A percentile compares a stretch with the other conserved stretches of the same genome.
Conservation (phyloP, 345 rosid species). For the Jatropha curcas region DNA sequence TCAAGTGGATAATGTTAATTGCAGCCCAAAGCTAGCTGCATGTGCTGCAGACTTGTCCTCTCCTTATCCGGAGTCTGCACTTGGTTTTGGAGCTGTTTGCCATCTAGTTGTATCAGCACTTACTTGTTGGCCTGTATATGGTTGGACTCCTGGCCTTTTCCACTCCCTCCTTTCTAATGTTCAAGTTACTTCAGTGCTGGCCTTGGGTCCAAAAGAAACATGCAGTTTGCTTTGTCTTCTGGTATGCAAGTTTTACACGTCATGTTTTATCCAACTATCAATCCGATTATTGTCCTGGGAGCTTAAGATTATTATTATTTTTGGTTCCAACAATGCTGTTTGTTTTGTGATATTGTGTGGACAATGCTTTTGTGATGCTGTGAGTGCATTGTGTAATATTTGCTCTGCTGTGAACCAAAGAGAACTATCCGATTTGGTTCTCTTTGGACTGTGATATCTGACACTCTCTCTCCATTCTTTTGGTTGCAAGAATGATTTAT, state of each 20-base stretch:
- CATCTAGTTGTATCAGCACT: slow-evolving; percentile 91
- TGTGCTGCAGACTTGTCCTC: slow-evolving; percentile 93
- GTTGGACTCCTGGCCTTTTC: slow-evolving; percentile 96
- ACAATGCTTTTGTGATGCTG: background rate
- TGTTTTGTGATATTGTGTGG: background rate
- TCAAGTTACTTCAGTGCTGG: slow-evolving; percentile 64
- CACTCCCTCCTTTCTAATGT: slow-evolving; percentile 75
- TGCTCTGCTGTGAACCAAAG: background rate
- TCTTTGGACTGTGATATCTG: slow-evolving; percentile 25
- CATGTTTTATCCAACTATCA: background rate
- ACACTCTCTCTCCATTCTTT: slow-evolving; percentile 36
- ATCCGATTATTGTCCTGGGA: background rate
- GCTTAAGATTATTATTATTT: background rate
- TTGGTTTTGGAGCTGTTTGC: slow-evolving; percentile 92
- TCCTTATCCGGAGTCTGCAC: slow-evolving; percentile 84
- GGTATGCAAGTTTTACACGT: slow-evolving; percentile 52
- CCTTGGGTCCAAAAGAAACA: slow-evolving; percentile 94
- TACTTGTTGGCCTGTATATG: slow-evolving; percentile 90
- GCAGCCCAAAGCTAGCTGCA: slow-evolving; percentile 96
- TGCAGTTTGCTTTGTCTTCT: slow-evolving; percentile 90
- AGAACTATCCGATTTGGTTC: background rate
- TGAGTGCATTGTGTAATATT: background rate
- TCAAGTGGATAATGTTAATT: slow-evolving; percentile 34
- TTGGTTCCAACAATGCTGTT: background rate
- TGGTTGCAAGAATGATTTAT: slow-evolving; percentile 73